A percentile compares a stretch with the other conserved stretches of the same genome.
Conservation (phyloP, 225 moss, liverwort and hornwort genomes). For the Marchantia polymorpha region DNA sequence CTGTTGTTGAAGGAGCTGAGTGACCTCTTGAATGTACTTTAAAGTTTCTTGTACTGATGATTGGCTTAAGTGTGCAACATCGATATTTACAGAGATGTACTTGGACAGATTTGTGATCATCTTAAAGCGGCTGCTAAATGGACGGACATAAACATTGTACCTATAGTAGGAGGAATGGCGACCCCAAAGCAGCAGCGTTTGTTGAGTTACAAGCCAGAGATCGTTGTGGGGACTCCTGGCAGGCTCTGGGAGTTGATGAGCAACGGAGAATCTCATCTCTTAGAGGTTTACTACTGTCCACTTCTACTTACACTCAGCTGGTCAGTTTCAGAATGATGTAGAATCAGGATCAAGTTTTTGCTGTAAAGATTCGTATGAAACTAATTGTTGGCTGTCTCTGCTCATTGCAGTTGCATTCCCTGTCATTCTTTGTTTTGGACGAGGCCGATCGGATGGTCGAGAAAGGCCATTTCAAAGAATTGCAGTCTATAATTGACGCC, state of each 20-base stretch:
- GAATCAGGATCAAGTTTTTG: not conserved
- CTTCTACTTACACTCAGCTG: not conserved
- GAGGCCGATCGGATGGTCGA: slow-evolving; percentile 99
- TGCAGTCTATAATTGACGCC: slow-evolving; percentile 88
- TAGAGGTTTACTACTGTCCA: slow-evolving; percentile 51
- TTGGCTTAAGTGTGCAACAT: not conserved
- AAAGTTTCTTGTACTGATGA: not conserved
- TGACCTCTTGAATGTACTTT: not conserved
- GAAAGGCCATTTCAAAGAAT: slow-evolving; percentile 89
- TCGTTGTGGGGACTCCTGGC: slow-evolving; percentile 93
- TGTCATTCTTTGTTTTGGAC: slow-evolving; percentile 96
- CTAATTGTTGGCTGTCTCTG: not conserved
- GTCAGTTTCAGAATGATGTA: not conserved
- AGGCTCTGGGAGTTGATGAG: slow-evolving; percentile 99
- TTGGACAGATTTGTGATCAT: slow-evolving; percentile 80
- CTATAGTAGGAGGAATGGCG: slow-evolving; percentile 98
- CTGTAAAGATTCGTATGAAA: not conserved
- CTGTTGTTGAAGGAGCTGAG: not conserved
- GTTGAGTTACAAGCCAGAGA: slow-evolving; percentile 76
- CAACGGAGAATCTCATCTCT: slow-evolving; percentile 74
- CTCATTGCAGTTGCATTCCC: slow-evolving; percentile 52
- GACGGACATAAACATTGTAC: slow-evolving; percentile 75
- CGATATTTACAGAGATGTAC: not conserved
- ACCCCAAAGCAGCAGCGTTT: slow-evolving; percentile 89
- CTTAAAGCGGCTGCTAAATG: slow-evolving; percentile 75